A percentile compares a stretch with the other conserved stretches of the same genome.
Evolutionary conservation across 352 stramenopile species (phyloP).

Genomic region (Pythium aphanidermatum): DNA sequence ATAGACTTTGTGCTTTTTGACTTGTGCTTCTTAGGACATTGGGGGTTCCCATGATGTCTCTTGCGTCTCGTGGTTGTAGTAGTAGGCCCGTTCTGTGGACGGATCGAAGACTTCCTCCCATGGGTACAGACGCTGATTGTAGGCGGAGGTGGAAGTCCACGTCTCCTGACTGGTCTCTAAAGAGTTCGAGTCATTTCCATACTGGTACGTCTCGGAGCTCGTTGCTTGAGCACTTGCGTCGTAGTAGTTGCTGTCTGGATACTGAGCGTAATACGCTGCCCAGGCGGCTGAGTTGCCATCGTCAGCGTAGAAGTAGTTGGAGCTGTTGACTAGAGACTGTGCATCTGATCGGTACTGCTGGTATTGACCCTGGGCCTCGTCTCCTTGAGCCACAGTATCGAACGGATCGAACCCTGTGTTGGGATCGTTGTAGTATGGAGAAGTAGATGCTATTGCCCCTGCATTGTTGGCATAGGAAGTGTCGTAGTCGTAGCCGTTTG

Average conservation of each 20-base stretch:
- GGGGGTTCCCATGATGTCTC: constrained; percentile 43
- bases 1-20: background rate
- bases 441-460: background rate
- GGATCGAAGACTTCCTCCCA: constrained; percentile 74
- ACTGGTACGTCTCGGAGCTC: constrained; percentile 1
- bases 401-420: too few relatives aligned
- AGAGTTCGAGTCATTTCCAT: too few relatives aligned
- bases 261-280: constrained; percentile 23
- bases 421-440: background rate
- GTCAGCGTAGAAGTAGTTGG: constrained; percentile 24
- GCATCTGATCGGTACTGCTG: background rate
- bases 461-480: constrained; percentile 7
- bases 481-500: constrained; percentile 11
- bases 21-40: too few relatives aligned
- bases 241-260: constrained; percentile 8
- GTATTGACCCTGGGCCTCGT: background rate
- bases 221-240: background rate
- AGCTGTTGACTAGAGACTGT: constrained; percentile 20
- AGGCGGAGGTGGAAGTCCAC: background rate
- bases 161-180: background rate
- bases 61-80: constrained; percentile 54
- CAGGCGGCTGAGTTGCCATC: constrained; percentile 28
- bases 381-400: too few relatives aligned
- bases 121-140: background rate
- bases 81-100: constrained; percentile 42